Conservation (phyloP, 805 yeast species). For the Saccharomyces jurei region DNA sequence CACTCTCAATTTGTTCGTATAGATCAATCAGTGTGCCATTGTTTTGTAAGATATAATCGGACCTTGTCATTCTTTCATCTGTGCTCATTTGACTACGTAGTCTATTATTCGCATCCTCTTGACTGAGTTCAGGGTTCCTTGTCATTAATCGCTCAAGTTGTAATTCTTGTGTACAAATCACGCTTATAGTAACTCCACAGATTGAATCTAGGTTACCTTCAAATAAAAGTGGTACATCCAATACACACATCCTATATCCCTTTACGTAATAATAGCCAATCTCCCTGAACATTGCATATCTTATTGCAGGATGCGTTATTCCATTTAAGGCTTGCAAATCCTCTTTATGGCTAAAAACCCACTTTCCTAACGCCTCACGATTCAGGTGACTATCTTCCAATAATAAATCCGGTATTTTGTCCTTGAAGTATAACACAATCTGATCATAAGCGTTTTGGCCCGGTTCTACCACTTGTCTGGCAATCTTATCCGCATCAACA, state of each 20-base stretch:
- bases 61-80: constrained; percentile 44
- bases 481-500: constrained; percentile 87
- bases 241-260: constrained; percentile 52
- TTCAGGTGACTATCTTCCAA: constrained; percentile 41
- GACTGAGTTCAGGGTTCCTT: constrained; percentile 61
- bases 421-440: constrained; percentile 54
- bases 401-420: constrained; percentile 42
- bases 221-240: constrained; percentile 87
- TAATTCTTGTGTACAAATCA: constrained; percentile 46
- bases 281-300: constrained; percentile 49
- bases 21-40: constrained; percentile 39
- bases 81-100: constrained; percentile 71
- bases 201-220: constrained; percentile 64
- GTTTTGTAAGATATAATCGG: constrained; percentile 68
- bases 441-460: constrained; percentile 61
- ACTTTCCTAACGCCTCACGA: constrained; percentile 65
- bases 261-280: constrained; percentile 49
- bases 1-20: constrained; percentile 35
- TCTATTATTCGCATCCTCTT: constrained; percentile 62
- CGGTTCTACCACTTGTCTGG: constrained; percentile 77
- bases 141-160: constrained; percentile 57
- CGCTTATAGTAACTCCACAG: constrained; percentile 67
- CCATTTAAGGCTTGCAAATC: constrained; percentile 55
- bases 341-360: constrained; percentile 62
- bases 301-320: constrained; percentile 84